Base-by-base conservation (phyloP, 352 stramenopile genomes). In the Phytophthora constricta region DNA sequence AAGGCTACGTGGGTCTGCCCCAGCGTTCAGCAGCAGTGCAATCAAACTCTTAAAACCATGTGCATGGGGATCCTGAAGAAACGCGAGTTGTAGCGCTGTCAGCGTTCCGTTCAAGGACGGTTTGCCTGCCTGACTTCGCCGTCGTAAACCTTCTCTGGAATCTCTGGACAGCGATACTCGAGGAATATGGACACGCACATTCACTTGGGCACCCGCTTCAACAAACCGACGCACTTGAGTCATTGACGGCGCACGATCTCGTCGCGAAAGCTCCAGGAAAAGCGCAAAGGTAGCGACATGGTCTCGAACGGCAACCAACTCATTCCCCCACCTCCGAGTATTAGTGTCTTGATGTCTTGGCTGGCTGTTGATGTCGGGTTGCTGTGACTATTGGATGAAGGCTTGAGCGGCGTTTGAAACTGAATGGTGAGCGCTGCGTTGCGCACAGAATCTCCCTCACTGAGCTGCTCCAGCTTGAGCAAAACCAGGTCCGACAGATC, bases 281-380 rank as follows among this genome's bases (percentile, higher is more conserved):
- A 93, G 60, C 5, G 77, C 74, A 45, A 87, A 80, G 1, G 86
- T 92, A 22, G 86, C 79, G 11, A 92, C 66, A 42, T 89, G 64
- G 39, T 65, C 61, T 49, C 84, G 63, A 22, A 91, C 62, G 28
- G 42, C 63, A 33, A 65, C 42, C 27, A 76, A 53, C 39, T 58
- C 58, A 25, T 79, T 37, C 31, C 68, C 9, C 85, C 83, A 14
- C 70, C 70, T 2, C 73, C 76, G 4, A 92, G 60, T 7, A 82
- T 68, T 13, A 92, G 67, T 14, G 76, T 76, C 58, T 86, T 90
- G 45, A 79, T 81, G 9, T 80, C 76, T 45, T 86, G 64, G 5
- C 65, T 72, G 41, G 71, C 58, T 16, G 57, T 57, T 9, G 26
- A 16, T 20, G 20, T 64, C n/a, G 54, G 25, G 20, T 53, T 76